These are phyloP conservation scores for Pelargonium australe DNA, from an alignment of 441 rosid genomes.

Conservation along the genomic window DNA sequence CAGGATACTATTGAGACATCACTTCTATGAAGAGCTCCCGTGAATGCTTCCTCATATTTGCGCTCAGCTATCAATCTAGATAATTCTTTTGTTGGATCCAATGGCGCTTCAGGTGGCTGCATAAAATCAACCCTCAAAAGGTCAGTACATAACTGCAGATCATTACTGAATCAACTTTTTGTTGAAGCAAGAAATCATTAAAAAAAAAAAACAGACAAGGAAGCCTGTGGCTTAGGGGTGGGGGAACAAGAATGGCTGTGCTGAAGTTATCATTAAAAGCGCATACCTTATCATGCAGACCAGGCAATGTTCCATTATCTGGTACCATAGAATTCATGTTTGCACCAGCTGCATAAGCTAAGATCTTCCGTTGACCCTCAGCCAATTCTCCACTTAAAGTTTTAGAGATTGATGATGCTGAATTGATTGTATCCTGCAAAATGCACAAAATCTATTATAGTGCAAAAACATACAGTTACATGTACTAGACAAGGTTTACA, in stretches of 20 bases:
- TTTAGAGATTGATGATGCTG: constrained; percentile 54
- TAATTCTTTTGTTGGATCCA: constrained; percentile 65
- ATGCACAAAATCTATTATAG: background rate
- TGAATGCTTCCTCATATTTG: constrained; percentile 70
- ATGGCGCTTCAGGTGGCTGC: constrained; percentile 41
- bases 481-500: background rate
- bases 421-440: constrained; percentile 59
- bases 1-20: constrained; percentile 69
- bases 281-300: constrained; percentile 49
- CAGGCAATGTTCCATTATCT: constrained; percentile 55
- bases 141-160: constrained; percentile 11
- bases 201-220: background rate
- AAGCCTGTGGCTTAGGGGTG: background rate
- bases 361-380: constrained; percentile 55
- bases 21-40: constrained; percentile 64
- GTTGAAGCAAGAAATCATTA: background rate
- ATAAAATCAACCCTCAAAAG: constrained; percentile 4
- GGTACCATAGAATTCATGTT: constrained; percentile 42
- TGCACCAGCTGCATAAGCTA: constrained; percentile 57
- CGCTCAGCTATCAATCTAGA: constrained; percentile 50
- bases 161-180: background rate
- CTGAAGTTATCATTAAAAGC: background rate
- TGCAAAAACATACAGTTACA: background rate
- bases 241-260: background rate
- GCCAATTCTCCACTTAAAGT: constrained; percentile 63